Evolutionary conservation across 2,329 filamentous ascomycete species (phyloP).

Genomic region (Aureobasidium sp.): DNA sequence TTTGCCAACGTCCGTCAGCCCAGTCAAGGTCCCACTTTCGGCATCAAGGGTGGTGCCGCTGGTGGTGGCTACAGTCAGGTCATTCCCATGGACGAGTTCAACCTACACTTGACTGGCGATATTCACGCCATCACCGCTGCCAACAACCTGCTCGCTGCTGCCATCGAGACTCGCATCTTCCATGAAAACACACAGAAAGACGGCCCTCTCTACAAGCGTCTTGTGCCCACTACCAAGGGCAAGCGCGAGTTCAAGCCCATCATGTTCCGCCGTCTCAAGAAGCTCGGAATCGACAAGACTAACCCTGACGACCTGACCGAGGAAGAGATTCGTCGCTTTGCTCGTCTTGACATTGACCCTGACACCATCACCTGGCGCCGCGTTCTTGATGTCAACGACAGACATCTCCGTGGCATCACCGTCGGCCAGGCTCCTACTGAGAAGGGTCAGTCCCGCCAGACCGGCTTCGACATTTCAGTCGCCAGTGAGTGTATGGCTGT

Average conservation of each 20-base stretch:
- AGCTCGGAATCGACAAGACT: constrained; percentile 92
- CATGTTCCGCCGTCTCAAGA: constrained; percentile 90
- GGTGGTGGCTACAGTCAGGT: constrained; percentile 98
- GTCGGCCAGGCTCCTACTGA: constrained; percentile 85
- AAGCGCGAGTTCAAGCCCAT: constrained; percentile 78
- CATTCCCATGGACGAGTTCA: constrained; percentile 99
- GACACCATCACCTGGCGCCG: constrained; percentile 96
- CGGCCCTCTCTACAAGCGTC: constrained; percentile 73
- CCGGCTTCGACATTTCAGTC: constrained; percentile 95
- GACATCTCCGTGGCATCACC: constrained; percentile 82
- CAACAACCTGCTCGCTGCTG: constrained; percentile 93
- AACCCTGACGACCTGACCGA: constrained; percentile 83
- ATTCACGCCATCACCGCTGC: constrained; percentile 96
- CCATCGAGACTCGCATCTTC: constrained; percentile 97
- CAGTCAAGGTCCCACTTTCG: constrained; percentile 94
- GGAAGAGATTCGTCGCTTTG: constrained; percentile 82
- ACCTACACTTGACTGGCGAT: constrained; percentile 92
- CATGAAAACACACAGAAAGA: constrained; percentile 96
- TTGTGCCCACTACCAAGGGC: constrained; percentile 86
- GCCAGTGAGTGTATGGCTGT: constrained; percentile 99
- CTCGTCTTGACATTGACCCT: constrained; percentile 91
- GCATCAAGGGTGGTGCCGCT: constrained; percentile 96
- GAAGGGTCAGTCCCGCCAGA: constrained; percentile 79
- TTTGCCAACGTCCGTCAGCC: constrained; percentile 98
- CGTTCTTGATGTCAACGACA: constrained; percentile 94